Percentiles rank a stretch among this genome's conserved stretches.
Conservation (phyloP, 2,329 filamentous ascomycete species). For the Stagonosporopsis vannaccii region DNA sequence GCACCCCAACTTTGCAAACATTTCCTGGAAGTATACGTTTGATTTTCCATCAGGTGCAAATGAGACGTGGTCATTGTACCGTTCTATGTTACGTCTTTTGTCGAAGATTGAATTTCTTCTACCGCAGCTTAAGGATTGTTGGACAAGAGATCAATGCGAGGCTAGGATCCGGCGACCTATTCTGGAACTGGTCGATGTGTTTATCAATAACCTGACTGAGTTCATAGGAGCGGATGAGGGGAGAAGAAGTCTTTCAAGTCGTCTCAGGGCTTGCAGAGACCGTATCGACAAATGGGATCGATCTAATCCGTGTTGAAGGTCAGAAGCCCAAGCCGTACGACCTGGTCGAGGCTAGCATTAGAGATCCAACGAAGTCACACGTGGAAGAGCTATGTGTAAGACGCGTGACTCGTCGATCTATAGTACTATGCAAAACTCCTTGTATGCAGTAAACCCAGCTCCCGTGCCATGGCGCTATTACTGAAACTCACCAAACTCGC, state of each 20-base stretch:
- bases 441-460: constrained; percentile 14
- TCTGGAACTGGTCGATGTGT: constrained; percentile 12
- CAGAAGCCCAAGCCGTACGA: neutral
- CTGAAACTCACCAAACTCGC: constrained; percentile 85
- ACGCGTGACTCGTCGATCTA: constrained; percentile 6
- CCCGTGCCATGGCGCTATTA: constrained; percentile 32
- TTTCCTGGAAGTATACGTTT: constrained; percentile 9
- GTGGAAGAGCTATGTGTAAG: neutral
- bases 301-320: neutral
- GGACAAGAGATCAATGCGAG: constrained; percentile 9
- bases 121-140: neutral
- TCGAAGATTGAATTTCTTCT: neutral
- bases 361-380: neutral
- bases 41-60: constrained; percentile 7
- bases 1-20: neutral
- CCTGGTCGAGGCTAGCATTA: neutral
- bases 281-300: constrained; percentile 1
- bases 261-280: neutral
- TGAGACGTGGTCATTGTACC: neutral
- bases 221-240: neutral
- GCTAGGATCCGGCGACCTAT: constrained; percentile 5
- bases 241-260: neutral
- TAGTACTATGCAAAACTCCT: constrained; percentile 29
- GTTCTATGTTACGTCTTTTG: neutral
- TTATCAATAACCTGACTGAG: constrained; percentile 9